phyloP scores from a whole-genome alignment of 768 basidiomycete genomes.

The Arthromyces matolae region DNA sequence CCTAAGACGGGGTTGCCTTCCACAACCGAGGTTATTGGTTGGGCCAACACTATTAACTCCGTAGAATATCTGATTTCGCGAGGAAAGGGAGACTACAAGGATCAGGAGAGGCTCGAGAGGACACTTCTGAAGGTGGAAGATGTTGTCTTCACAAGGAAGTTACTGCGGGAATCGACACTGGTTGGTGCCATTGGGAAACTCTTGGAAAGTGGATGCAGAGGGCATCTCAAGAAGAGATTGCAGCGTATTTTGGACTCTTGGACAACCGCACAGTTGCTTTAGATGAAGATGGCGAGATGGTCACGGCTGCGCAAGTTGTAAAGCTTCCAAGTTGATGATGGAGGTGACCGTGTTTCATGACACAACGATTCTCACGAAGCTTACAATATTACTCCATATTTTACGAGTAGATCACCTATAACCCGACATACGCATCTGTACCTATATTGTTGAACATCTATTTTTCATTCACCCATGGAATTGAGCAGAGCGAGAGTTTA shows the following conservation, averaged over 20 bases:
- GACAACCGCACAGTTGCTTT: neutral
- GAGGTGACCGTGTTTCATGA: too few species aligned
- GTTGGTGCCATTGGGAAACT: conserved; percentile 8
- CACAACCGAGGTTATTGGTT: conserved; percentile 6
- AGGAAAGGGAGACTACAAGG: conserved; percentile 16
- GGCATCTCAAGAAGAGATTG: neutral
- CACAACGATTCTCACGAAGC: too few species aligned
- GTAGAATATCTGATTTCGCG: conserved; percentile 15
- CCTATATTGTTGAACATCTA: too few species aligned
- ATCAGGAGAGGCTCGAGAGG: conserved; percentile 14
- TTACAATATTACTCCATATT: too few species aligned
- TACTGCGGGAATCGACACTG: conserved; percentile 17
- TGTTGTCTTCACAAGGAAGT: conserved; percentile 17
- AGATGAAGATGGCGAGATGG: neutral
- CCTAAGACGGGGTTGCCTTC: too few species aligned
- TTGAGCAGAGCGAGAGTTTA: too few species aligned
- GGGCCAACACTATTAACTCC: conserved; percentile 18
- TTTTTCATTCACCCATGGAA: too few species aligned
- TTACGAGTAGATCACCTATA: too few species aligned
- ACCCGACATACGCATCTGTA: too few species aligned
- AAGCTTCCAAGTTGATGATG: neutral
- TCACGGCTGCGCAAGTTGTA: neutral
- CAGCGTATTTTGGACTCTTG: conserved; percentile 2
- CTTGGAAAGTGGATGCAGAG: conserved; percentile 5
- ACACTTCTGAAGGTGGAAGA: conserved; percentile 7